Conservation (phyloP, 2,329 filamentous ascomycete species). For the Stemphylium vesicarium region DNA sequence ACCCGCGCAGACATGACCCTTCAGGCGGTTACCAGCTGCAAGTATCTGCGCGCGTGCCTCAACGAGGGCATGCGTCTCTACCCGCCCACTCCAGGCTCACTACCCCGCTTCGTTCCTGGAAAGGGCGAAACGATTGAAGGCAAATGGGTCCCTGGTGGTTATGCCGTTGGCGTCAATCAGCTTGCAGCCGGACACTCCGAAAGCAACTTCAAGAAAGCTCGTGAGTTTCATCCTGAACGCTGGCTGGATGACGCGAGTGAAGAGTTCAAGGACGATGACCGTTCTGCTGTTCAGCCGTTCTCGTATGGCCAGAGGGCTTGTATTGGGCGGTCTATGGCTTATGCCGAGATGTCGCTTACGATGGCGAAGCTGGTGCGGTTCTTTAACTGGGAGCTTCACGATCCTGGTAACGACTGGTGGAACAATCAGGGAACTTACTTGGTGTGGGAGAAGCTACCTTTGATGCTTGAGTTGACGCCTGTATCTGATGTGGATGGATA, state of each 20-base stretch:
- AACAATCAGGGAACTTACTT: conserved; percentile 5
- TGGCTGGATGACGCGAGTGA: conserved; percentile 8
- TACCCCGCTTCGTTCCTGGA: conserved; percentile 23
- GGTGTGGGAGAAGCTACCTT: conserved; percentile 12
- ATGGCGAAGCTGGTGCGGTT: conserved; percentile 4
- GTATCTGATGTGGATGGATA: not conserved
- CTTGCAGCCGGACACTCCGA: conserved; percentile 18
- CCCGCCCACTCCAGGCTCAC: conserved; percentile 19
- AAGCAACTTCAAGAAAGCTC: conserved; percentile 26
- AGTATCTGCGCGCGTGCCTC: conserved; percentile 23
- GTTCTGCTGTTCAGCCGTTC: conserved; percentile 36
- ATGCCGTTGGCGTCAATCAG: conserved; percentile 26
- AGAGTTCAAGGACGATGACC: conserved; percentile 35
- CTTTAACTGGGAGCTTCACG: conserved; percentile 2
- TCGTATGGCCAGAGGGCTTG: conserved; percentile 15
- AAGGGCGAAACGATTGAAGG: conserved; percentile 24
- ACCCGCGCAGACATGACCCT: conserved; percentile 18
- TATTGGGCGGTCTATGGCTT: conserved; percentile 15
- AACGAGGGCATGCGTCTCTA: conserved; percentile 25
- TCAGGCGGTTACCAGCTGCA: conserved; percentile 3
- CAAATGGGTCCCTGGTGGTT: conserved; percentile 22
- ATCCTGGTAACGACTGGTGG: conserved; percentile 6
- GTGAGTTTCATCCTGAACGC: conserved; percentile 16
- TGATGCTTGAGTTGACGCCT: conserved; percentile 1
- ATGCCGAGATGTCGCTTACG: conserved; percentile 5